phyloP scores from a whole-genome alignment of 2,329 filamentous ascomycete genomes.

The Pseudopithomyces chartarum region DNA sequence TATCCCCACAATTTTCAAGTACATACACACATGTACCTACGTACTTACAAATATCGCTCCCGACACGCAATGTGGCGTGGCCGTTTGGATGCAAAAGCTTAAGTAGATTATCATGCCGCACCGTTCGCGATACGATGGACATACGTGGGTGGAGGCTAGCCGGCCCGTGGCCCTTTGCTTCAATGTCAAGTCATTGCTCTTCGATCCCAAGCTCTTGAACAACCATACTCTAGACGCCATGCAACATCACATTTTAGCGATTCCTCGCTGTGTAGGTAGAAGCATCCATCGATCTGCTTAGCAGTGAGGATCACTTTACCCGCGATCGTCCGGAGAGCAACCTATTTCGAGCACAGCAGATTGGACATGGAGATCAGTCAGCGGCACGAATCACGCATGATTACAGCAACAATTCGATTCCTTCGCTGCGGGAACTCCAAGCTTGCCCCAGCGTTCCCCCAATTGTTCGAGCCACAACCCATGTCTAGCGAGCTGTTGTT shows the following conservation, averaged over 20 bases:
- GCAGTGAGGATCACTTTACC: slow-evolving; percentile 12
- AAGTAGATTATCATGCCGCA: slow-evolving; percentile 1
- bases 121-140: neutral
- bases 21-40: no score
- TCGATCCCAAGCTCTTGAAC: neutral
- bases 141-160: neutral
- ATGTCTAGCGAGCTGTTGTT: slow-evolving; percentile 16
- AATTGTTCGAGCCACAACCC: slow-evolving; percentile 19
- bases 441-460: slow-evolving; percentile 17
- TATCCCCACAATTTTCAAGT: slow-evolving; percentile 13
- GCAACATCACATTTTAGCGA: neutral
- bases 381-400: slow-evolving; percentile 13
- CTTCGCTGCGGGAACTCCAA: slow-evolving; percentile 6
- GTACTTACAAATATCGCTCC: no score
- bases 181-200: neutral
- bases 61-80: slow-evolving; percentile 12
- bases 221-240: neutral
- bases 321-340: slow-evolving; percentile 14
- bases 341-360: slow-evolving; percentile 11
- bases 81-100: slow-evolving; percentile 3
- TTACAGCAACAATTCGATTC: slow-evolving; percentile 15
- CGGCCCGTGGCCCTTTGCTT: slow-evolving; percentile 1
- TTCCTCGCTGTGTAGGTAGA: neutral
- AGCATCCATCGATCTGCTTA: neutral
- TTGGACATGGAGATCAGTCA: slow-evolving; percentile 4